These are phyloP conservation scores for Planoprotostelium fungivorum DNA, from an alignment of 78 protist genomes.

Conservation along the genomic window DNA sequence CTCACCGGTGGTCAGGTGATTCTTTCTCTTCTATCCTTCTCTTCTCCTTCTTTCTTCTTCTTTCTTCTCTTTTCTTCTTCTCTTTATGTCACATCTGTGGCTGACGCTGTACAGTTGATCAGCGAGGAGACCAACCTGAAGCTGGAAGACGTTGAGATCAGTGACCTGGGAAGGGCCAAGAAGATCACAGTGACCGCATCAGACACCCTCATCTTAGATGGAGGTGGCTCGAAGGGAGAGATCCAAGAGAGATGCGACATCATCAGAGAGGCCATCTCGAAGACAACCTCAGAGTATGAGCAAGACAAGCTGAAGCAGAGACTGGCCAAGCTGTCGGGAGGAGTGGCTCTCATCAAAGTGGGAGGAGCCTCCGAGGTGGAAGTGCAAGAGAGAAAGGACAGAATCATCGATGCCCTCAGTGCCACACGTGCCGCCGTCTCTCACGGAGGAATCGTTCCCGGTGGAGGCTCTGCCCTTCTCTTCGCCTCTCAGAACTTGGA, in stretches of 20 bases:
- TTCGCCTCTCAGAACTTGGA: conserved; percentile 61
- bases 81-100: too few species aligned
- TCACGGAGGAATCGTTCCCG: conserved; percentile 98
- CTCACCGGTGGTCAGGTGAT: conserved; percentile 86
- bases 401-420: conserved; percentile 96
- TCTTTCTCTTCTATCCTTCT: neutral
- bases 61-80: too few species aligned
- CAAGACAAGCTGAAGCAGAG: conserved; percentile 90
- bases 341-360: conserved; percentile 96
- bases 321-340: conserved; percentile 95
- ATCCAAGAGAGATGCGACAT: conserved; percentile 85
- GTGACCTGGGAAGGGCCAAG: conserved; percentile 83
- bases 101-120: conserved; percentile 34
- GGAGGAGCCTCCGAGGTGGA: conserved; percentile 99
- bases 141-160: conserved; percentile 52
- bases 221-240: conserved; percentile 82
- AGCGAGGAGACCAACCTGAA: conserved; percentile 65
- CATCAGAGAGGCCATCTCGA: conserved; percentile 73
- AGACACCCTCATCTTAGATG: conserved; percentile 92
- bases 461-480: conserved; percentile 92
- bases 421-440: conserved; percentile 98
- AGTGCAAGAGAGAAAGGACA: conserved; percentile 98
- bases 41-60: too few species aligned
- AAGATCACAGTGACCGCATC: conserved; percentile 83
- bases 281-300: conserved; percentile 82